Evolutionary conservation across 495 filamentous ascomycete genomes (phyloP), one percentile per base, ranked within the genome.

Genomic region (Cairneyella variabilis): DNA sequence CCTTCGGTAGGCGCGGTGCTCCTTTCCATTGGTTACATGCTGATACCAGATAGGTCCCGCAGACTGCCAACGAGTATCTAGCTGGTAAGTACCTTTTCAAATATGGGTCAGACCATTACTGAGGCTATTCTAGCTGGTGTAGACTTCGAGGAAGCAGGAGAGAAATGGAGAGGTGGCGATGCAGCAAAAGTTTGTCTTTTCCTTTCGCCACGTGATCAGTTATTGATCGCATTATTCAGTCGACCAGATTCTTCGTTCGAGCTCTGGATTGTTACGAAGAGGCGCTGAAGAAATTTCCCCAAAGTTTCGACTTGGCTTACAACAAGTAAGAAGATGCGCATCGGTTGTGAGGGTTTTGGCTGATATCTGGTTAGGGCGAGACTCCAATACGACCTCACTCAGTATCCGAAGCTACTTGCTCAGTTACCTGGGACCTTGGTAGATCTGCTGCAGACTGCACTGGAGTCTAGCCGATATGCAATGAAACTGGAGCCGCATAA

Each of bases 101-200:
- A 44, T 51, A 5, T 16, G 9, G 21, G 18, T 6, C n/a, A 53
- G 23, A 49, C 30, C 45, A 40, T 25, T 36, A 34, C 43, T 62
- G 21, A 49, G 37, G 21, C 25, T 32, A 39, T 11, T 48, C 16
- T 42, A 83, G 79, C 74, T n/a, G 84, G 83, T 21, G 84, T 87
- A 25, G 77, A 82, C 41, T 70, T 80, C 32, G 85, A 89, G 69
- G 80, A 85, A 65, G 77, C 78, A 3, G 84, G 83, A 20, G 84
- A 84, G 64, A 89, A 89, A 76, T 87, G 84, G 84, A 73, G 84
- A 12, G 84, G 80, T 28, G 83, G 83, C 25, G 85, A 89, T 66
- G 77, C 82, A 12, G 80, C 72, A 44, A 89, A 89, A 43, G 59
- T 55, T 47, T 42, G 45, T 45, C 10, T 2, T 30, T 9, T 16